Evolutionary conservation across 257 asterid genomes (phyloP).

Genomic region (Anisodus acutangulus): DNA sequence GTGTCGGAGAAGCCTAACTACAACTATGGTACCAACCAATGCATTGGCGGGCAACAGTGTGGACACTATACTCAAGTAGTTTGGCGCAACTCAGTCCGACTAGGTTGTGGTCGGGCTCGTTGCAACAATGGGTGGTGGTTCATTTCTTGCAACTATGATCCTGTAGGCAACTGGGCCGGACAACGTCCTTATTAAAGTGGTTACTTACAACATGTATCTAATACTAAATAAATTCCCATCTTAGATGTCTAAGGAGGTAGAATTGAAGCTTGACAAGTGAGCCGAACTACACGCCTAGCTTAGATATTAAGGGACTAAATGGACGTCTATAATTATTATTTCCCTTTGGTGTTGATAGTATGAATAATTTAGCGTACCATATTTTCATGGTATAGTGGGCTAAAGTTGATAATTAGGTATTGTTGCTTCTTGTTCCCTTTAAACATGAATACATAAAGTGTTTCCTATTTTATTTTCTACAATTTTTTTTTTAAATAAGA

Average conservation of each 20-base stretch:
- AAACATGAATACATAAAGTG: too few species aligned
- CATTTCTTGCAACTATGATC: slow-evolving; percentile 54
- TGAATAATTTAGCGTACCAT: not conserved
- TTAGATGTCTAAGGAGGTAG: too few species aligned
- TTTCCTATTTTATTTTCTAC: too few species aligned
- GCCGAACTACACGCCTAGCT: not conserved
- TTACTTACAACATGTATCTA: not conserved
- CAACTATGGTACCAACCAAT: not conserved
- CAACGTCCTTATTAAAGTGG: slow-evolving; percentile 42
- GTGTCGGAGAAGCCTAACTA: slow-evolving; percentile 13
- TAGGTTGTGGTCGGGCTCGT: slow-evolving; percentile 47
- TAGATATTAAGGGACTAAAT: not conserved
- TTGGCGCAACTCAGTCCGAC: slow-evolving; percentile 46
- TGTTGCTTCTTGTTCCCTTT: not conserved
- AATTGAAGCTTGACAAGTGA: not conserved
- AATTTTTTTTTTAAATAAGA: too few species aligned
- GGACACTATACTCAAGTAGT: slow-evolving; percentile 59
- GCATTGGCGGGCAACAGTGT: not conserved
- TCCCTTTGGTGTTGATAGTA: not conserved
- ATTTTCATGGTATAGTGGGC: not conserved
- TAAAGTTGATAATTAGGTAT: not conserved
- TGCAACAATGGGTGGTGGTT: slow-evolving; percentile 46
- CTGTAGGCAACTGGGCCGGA: slow-evolving; percentile 46
- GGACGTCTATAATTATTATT: not conserved
- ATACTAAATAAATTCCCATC: not conserved